Conservation (phyloP, 164 flowering plant genomes). For the Protea cynaroides region DNA sequence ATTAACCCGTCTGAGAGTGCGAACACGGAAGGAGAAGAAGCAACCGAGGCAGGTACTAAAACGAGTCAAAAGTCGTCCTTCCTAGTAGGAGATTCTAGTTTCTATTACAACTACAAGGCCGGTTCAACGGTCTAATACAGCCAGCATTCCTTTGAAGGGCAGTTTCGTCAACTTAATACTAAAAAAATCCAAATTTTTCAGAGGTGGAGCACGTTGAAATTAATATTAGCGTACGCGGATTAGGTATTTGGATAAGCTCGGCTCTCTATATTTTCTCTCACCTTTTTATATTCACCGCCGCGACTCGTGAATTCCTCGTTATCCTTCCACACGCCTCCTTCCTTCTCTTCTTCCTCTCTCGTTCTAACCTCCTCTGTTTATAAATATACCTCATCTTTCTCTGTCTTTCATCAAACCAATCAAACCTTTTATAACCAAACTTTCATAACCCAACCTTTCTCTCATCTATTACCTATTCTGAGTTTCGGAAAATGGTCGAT, state of each 20-base stretch:
- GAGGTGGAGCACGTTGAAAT: too few relatives aligned
- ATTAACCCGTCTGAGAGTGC: too few relatives aligned
- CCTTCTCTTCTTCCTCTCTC: neutral
- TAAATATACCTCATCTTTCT: neutral
- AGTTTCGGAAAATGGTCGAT: conserved; percentile 33
- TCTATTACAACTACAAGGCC: too few relatives aligned
- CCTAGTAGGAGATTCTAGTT: too few relatives aligned
- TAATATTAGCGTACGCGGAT: neutral
- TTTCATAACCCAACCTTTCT: neutral
- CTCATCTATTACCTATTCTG: neutral
- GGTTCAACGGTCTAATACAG: too few relatives aligned
- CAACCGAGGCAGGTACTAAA: too few relatives aligned
- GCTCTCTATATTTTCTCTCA: neutral
- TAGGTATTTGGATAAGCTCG: neutral
- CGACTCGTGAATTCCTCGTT: neutral
- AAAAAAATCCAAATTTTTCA: too few relatives aligned
- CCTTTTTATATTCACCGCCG: neutral
- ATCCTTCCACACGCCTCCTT: neutral
- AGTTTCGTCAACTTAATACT: too few relatives aligned
- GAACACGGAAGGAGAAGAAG: too few relatives aligned
- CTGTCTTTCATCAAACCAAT: neutral
- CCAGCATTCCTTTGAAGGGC: too few relatives aligned
- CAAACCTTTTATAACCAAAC: too few relatives aligned
- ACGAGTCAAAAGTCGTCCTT: too few relatives aligned
- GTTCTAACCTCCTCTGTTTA: neutral